These are phyloP conservation scores for Aspergillus egyptiacus DNA, from an alignment of 495 filamentous ascomycete species.

Conservation along the genomic window DNA sequence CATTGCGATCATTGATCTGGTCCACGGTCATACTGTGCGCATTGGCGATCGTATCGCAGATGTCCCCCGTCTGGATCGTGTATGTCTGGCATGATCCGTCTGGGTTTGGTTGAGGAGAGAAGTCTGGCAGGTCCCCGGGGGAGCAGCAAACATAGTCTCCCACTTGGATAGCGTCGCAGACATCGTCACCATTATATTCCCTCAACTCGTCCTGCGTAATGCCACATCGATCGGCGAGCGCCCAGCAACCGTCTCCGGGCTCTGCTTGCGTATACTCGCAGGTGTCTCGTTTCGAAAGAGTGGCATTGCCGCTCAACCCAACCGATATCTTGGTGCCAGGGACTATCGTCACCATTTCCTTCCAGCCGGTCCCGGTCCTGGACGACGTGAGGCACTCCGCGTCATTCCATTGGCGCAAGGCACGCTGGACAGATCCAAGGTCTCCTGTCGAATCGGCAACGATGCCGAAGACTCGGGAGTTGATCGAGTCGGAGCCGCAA, in stretches of 20 bases:
- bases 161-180: background rate
- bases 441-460: background rate
- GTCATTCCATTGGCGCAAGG: background rate
- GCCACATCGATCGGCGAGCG: background rate
- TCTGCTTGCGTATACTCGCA: background rate
- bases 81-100: constrained; percentile 40
- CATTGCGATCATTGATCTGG: constrained; percentile 30
- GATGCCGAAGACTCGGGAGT: background rate
- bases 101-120: constrained; percentile 30
- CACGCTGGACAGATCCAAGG: background rate
- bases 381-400: background rate
- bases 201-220: background rate
- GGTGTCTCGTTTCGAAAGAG: background rate
- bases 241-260: background rate
- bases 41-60: constrained; percentile 20
- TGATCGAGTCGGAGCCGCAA: background rate
- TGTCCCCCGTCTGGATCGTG: constrained; percentile 27
- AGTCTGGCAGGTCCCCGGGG: constrained; percentile 34
- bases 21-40: constrained; percentile 25
- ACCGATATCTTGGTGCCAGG: background rate
- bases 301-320: background rate
- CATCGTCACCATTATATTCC: background rate
- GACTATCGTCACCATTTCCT: background rate
- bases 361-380: background rate
- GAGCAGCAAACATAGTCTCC: constrained; percentile 40